Percentiles rank a stretch among this genome's conserved stretches.
phyloP scores from a whole-genome alignment of 2,329 filamentous ascomycete species.

The Arachnomyces sp. region DNA sequence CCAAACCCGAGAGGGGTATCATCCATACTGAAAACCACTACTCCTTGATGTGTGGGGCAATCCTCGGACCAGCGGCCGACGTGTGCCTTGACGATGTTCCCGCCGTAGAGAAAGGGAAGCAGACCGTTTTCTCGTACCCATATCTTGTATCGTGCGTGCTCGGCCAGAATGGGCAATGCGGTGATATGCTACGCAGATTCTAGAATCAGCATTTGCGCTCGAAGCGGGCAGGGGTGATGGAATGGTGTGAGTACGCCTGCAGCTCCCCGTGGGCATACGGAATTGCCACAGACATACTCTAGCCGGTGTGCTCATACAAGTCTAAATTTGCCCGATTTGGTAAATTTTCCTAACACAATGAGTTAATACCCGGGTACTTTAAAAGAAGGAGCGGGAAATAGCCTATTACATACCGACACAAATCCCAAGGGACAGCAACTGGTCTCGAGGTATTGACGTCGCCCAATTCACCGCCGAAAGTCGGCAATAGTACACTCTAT shows the following conservation, averaged over 20 bases:
- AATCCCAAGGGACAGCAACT: constrained; percentile 78
- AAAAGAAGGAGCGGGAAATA: too few species aligned
- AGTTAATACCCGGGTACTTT: too few species aligned
- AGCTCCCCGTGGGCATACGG: too few species aligned
- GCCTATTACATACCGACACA: constrained; percentile 61
- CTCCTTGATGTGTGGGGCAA: constrained; percentile 85
- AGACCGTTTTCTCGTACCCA: constrained; percentile 96
- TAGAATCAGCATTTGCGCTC: too few species aligned
- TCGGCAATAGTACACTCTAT: constrained; percentile 85
- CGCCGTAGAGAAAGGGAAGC: constrained; percentile 95
- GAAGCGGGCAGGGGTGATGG: constrained; percentile 72
- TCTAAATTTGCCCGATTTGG: constrained; percentile 91
- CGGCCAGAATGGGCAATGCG: constrained; percentile 74
- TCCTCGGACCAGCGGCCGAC: constrained; percentile 83
- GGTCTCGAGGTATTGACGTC: constrained; percentile 72
- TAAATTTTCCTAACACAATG: constrained; percentile 54
- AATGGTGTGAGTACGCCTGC: too few species aligned
- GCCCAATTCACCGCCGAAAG: constrained; percentile 86
- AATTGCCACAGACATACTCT: too few species aligned
- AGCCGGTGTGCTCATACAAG: constrained; percentile 40
- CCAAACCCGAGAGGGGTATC: constrained; percentile 87
- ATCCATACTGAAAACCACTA: constrained; percentile 85
- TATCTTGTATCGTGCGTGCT: constrained; percentile 90
- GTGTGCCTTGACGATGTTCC: constrained; percentile 77
- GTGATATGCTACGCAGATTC: constrained; percentile 58